phyloP scores from a whole-genome alignment of 352 stramenopile genomes.

The Globisporangium acanthophoron region DNA sequence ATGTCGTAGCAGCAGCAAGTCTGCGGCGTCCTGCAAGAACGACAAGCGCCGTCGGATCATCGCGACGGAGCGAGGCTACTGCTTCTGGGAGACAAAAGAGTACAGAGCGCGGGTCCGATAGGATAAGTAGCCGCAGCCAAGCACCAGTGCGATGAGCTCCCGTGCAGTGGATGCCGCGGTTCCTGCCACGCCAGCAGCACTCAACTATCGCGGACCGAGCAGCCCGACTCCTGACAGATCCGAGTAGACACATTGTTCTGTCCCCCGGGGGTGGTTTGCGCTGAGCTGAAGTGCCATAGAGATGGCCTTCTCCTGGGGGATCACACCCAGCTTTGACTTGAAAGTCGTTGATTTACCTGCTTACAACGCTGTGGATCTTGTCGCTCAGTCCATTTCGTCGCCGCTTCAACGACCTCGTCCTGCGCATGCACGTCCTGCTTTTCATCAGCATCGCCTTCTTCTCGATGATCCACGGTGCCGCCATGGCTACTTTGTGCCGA shows the following conservation, averaged over 20 bases:
- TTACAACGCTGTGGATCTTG: neutral
- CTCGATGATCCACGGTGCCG: constrained; percentile 37
- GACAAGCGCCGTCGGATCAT: no score
- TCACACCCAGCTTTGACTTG: neutral
- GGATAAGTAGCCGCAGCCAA: neutral
- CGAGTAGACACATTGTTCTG: neutral
- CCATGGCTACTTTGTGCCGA: constrained; percentile 13
- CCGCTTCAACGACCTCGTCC: constrained; percentile 48
- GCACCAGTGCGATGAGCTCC: neutral
- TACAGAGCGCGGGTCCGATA: neutral
- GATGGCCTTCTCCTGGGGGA: neutral
- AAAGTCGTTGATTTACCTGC: neutral
- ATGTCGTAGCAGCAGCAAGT: no score
- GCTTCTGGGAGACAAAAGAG: no score
- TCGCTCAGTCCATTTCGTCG: constrained; percentile 20
- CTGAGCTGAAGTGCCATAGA: neutral
- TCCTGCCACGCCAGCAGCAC: neutral
- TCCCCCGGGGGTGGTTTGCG: neutral
- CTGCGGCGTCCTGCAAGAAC: no score
- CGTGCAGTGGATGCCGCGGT: neutral
- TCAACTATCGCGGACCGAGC: neutral
- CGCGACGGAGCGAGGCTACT: no score
- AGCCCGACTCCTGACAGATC: neutral
- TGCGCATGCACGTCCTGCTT: constrained; percentile 42
- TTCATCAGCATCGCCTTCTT: constrained; percentile 34